Conservation (phyloP, 495 filamentous ascomycete genomes). For the Penicillium coffeae region DNA sequence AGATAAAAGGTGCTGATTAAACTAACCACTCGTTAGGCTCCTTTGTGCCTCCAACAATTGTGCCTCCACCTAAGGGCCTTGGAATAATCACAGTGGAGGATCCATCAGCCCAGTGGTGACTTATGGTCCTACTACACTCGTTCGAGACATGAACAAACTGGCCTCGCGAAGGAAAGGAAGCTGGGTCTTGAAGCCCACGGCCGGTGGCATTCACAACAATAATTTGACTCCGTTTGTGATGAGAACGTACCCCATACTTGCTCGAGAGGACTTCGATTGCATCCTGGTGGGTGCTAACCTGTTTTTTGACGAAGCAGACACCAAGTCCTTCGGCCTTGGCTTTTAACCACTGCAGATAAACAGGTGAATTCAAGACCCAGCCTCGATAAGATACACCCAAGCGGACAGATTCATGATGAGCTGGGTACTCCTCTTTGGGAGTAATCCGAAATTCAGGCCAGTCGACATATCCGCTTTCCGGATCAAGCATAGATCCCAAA, state of each 20-base stretch:
- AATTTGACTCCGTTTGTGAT: not conserved
- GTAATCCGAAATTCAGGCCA: constrained; percentile 13
- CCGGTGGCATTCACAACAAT: constrained; percentile 47
- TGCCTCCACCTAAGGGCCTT: constrained; percentile 47
- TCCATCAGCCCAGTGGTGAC: constrained; percentile 38
- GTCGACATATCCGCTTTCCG: constrained; percentile 11
- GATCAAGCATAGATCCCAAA: constrained; percentile 3
- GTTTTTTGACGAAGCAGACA: constrained; percentile 3
- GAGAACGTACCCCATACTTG: not conserved
- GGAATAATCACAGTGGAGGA: constrained; percentile 38
- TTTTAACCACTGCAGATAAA: constrained; percentile 13
- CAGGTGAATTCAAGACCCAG: constrained; percentile 17
- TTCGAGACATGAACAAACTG: constrained; percentile 17
- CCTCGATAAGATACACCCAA: constrained; percentile 11
- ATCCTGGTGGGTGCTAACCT: not conserved
- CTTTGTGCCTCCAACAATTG: constrained; percentile 52
- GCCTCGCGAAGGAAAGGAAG: constrained; percentile 8
- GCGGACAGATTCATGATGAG: constrained; percentile 1
- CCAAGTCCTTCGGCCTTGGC: constrained; percentile 2
- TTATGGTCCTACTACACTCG: constrained; percentile 40
- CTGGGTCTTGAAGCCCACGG: constrained; percentile 30
- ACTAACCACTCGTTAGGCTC: constrained; percentile 48
- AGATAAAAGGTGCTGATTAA: constrained; percentile 22
- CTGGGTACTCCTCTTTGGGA: constrained; percentile 1
- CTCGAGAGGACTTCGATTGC: not conserved